Percentiles rank a stretch among this genome's conserved stretches.
These are phyloP conservation scores for Sporothrix euskadiensis DNA, from an alignment of 2,329 filamentous ascomycete species.

Conservation along the genomic window DNA sequence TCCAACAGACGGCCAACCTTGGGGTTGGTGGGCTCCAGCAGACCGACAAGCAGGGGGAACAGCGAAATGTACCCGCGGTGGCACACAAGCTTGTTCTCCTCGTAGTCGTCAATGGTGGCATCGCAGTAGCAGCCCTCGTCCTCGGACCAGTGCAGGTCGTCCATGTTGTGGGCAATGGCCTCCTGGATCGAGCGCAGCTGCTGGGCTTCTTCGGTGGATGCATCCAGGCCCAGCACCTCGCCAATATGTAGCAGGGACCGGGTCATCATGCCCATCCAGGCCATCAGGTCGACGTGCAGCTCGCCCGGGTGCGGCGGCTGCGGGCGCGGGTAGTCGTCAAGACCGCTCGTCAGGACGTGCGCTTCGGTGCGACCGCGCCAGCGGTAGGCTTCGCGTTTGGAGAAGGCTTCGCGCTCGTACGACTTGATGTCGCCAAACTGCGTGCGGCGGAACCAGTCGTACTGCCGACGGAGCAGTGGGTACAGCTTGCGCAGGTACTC, in stretches of 20 bases:
- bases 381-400: constrained; percentile 86
- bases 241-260: constrained; percentile 81
- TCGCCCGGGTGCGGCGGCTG: constrained; percentile 94
- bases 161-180: constrained; percentile 81
- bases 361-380: constrained; percentile 88
- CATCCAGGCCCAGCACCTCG: constrained; percentile 63
- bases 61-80: constrained; percentile 96
- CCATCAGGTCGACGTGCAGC: constrained; percentile 90
- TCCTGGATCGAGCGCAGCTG: constrained; percentile 71
- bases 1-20: constrained; percentile 74
- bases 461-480: constrained; percentile 83
- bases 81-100: constrained; percentile 86
- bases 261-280: constrained; percentile 97
- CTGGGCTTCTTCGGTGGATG: constrained; percentile 66
- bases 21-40: constrained; percentile 71
- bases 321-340: constrained; percentile 93
- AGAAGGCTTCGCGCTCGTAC: constrained; percentile 87
- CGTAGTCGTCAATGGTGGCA: constrained; percentile 90
- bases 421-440: constrained; percentile 86
- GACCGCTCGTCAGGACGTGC: constrained; percentile 87
- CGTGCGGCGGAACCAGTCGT: constrained; percentile 91
- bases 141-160: constrained; percentile 90
- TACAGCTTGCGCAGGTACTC: constrained; percentile 77
- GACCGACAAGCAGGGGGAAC: constrained; percentile 85
- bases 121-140: constrained; percentile 85